Evolutionary conservation across 805 yeast species (phyloP).

Genomic region (Scheffersomyces coipomensis): DNA sequence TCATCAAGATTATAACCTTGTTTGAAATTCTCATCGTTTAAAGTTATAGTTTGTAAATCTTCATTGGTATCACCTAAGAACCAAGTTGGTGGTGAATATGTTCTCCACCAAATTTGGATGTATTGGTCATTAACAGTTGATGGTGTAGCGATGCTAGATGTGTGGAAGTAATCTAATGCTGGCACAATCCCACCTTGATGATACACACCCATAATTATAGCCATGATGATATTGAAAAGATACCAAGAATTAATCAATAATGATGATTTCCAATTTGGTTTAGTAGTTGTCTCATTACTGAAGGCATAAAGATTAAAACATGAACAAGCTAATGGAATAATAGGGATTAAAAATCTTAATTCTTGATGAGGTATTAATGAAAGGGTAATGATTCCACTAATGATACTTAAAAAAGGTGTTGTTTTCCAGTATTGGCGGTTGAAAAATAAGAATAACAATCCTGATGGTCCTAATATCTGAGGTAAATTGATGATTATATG

Average conservation of each 20-base stretch:
- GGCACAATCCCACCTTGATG: constrained; percentile 93
- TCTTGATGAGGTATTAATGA: constrained; percentile 91
- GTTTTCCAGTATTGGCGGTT: constrained; percentile 44
- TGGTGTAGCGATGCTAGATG: too few relatives aligned
- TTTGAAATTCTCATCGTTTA: constrained; percentile 9
- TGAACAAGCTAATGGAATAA: constrained; percentile 66
- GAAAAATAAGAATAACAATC: constrained; percentile 46
- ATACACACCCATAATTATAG: constrained; percentile 68
- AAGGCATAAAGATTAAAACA: constrained; percentile 46
- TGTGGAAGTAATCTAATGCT: constrained; percentile 46
- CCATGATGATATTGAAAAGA: constrained; percentile 58
- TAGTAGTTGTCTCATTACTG: constrained; percentile 3
- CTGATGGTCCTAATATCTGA: constrained; percentile 72
- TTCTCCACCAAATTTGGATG: constrained; percentile 83
- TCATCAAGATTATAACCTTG: constrained; percentile 5
- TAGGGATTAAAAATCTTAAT: constrained; percentile 78
- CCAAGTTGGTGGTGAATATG: constrained; percentile 94
- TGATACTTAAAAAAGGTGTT: constrained; percentile 56
- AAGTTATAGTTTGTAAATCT: constrained; percentile 12
- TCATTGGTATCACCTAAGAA: constrained; percentile 40
- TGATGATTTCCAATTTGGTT: constrained; percentile 10
- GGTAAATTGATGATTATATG: constrained; percentile 80
- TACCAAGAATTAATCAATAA: constrained; percentile 49
- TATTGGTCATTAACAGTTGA: constrained; percentile 14
- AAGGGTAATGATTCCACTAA: constrained; percentile 60